These are phyloP conservation scores for Butyriboletus loyo DNA, from an alignment of 768 basidiomycete species.

Conservation along the genomic window DNA sequence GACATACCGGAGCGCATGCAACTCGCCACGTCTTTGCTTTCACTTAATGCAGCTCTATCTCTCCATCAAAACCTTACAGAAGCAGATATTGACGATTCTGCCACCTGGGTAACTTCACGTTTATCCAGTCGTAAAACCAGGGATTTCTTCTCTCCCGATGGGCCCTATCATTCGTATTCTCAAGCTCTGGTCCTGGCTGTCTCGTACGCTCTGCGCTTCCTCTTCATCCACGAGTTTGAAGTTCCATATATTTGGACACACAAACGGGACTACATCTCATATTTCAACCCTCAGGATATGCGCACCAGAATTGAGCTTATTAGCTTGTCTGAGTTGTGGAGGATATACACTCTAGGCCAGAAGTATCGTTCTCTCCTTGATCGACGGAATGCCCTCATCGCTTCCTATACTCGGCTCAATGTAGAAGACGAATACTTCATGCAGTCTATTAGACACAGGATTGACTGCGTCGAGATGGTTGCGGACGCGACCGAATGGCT, in stretches of 20 bases:
- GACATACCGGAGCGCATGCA: slow-evolving; percentile 98
- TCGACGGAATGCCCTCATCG: slow-evolving; percentile 58
- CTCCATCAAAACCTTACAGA: slow-evolving; percentile 62
- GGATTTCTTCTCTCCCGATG: slow-evolving; percentile 69
- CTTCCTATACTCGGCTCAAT: slow-evolving; percentile 66
- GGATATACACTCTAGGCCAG: slow-evolving; percentile 83
- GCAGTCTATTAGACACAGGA: slow-evolving; percentile 58
- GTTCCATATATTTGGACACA: slow-evolving; percentile 95
- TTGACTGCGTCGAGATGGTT: slow-evolving; percentile 84
- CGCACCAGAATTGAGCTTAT: slow-evolving; percentile 69
- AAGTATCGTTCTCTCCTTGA: slow-evolving; percentile 86
- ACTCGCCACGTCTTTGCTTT: slow-evolving; percentile 81
- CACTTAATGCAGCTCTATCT: slow-evolving; percentile 57
- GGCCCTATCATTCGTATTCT: slow-evolving; percentile 56
- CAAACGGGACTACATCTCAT: slow-evolving; percentile 85
- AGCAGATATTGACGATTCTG: slow-evolving; percentile 74
- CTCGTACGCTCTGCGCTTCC: slow-evolving; percentile 68
- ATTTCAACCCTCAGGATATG: slow-evolving; percentile 69
- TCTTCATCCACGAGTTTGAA: slow-evolving; percentile 88
- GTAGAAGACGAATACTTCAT: slow-evolving; percentile 75
- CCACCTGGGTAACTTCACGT: slow-evolving; percentile 84
- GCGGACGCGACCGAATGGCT: slow-evolving; percentile 93
- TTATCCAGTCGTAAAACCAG: slow-evolving; percentile 67
- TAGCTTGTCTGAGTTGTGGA: slow-evolving; percentile 80
- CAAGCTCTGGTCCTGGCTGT: slow-evolving; percentile 76